A percentile compares a stretch with the other conserved stretches of the same genome.
phyloP scores from a whole-genome alignment of 306 rosid species.

The Rosa multiflora region DNA sequence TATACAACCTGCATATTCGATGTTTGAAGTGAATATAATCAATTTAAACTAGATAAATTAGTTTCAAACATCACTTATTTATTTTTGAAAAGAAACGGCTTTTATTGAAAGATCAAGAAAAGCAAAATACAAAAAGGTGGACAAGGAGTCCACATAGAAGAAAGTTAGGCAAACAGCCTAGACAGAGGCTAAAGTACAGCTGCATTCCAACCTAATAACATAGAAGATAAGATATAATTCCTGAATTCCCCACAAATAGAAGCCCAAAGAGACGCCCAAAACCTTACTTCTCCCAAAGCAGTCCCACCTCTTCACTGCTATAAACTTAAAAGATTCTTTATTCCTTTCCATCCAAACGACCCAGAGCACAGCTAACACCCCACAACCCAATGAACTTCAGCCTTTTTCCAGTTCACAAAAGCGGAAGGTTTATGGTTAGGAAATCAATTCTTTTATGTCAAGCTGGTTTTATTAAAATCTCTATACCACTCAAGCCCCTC shows the following conservation, averaged over 20 bases:
- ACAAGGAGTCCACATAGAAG: background rate
- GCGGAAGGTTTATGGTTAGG: background rate
- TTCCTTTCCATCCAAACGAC: too few species aligned
- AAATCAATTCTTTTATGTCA: background rate
- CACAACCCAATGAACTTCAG: too few species aligned
- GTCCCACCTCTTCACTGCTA: background rate
- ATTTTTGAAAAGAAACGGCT: background rate
- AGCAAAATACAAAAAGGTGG: background rate
- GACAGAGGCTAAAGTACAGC: background rate
- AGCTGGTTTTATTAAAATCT: background rate
- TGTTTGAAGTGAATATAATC: background rate
- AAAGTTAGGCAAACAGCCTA: background rate
- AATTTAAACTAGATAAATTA: background rate
- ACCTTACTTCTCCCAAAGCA: background rate
- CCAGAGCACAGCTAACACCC: too few species aligned
- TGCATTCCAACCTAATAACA: background rate
- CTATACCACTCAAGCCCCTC: background rate
- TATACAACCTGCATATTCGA: background rate
- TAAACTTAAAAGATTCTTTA: background rate
- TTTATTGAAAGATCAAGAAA: background rate
- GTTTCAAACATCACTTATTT: background rate
- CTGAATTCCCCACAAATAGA: background rate
- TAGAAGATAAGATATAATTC: background rate
- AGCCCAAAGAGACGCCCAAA: background rate
- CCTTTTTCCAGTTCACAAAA: too few species aligned